These are phyloP conservation scores for Hymenoscyphus scutula DNA, from an alignment of 2,329 filamentous ascomycete species.

Conservation along the genomic window DNA sequence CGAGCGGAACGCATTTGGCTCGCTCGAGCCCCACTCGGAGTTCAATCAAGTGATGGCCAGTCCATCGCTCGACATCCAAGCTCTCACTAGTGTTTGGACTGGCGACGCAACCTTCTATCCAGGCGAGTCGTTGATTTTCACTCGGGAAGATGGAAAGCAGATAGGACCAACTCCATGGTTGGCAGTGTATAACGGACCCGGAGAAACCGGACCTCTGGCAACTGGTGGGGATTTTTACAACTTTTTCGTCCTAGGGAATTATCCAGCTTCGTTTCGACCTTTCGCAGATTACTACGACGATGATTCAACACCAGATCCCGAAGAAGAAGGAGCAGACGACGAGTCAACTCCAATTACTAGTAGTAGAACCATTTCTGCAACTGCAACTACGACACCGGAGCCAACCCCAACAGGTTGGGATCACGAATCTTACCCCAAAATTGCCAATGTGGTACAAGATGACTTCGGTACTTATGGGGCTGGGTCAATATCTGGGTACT, in stretches of 20 bases:
- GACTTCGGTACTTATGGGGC: conserved; percentile 25
- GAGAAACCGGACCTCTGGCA: conserved; percentile 31
- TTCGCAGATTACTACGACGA: conserved; percentile 26
- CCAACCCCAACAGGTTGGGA: conserved; percentile 37
- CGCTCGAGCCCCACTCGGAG: conserved; percentile 40
- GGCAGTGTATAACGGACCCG: conserved; percentile 31
- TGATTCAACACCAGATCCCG: background rate
- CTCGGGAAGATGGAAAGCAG: conserved; percentile 39
- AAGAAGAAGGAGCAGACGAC: background rate
- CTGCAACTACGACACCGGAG: conserved; percentile 1
- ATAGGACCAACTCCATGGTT: conserved; percentile 33
- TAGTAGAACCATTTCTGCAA: conserved; percentile 1
- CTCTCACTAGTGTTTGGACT: conserved; percentile 36
- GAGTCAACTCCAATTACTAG: background rate
- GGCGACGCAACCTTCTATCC: conserved; percentile 40
- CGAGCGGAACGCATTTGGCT: conserved; percentile 35
- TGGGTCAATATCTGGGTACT: conserved; percentile 29
- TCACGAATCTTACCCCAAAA: conserved; percentile 20
- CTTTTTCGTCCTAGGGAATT: conserved; percentile 30
- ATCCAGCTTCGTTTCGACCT: background rate
- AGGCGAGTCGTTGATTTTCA: conserved; percentile 37
- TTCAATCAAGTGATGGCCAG: conserved; percentile 37
- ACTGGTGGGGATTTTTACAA: conserved; percentile 33
- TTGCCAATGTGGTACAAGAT: conserved; percentile 22
- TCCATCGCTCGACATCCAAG: conserved; percentile 32